These are phyloP conservation scores for Drechslerella dactyloides DNA, from an alignment of 2,329 filamentous ascomycete species.

Conservation along the genomic window DNA sequence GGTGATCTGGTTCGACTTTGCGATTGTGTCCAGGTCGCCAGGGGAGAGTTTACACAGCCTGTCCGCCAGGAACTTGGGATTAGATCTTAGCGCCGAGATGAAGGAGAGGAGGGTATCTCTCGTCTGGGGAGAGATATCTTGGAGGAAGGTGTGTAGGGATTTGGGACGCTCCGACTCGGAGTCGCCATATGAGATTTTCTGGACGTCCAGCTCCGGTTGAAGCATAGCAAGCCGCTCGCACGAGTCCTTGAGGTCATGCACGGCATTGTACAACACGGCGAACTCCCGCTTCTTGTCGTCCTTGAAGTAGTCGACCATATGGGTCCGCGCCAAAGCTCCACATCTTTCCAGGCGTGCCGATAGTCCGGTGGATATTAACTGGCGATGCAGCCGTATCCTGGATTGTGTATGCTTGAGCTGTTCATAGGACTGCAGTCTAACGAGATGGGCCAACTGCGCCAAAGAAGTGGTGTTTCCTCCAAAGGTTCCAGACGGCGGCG, in stretches of 20 bases:
- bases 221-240: slow-evolving; percentile 75
- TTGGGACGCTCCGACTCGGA: slow-evolving; percentile 55
- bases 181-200: slow-evolving; percentile 54
- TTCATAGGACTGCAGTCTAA: slow-evolving; percentile 79
- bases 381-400: slow-evolving; percentile 74
- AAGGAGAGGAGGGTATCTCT: slow-evolving; percentile 79
- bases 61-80: slow-evolving; percentile 84
- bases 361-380: slow-evolving; percentile 75
- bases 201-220: slow-evolving; percentile 73
- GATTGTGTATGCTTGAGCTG: slow-evolving; percentile 78
- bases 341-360: slow-evolving; percentile 76
- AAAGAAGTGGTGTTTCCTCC: slow-evolving; percentile 72
- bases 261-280: slow-evolving; percentile 74
- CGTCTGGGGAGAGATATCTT: slow-evolving; percentile 76
- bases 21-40: slow-evolving; percentile 76
- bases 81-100: slow-evolving; percentile 79
- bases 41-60: slow-evolving; percentile 77
- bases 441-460: slow-evolving; percentile 77
- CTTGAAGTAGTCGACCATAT: slow-evolving; percentile 77
- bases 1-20: slow-evolving; percentile 77
- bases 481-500: slow-evolving; percentile 59
- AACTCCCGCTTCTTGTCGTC: slow-evolving; percentile 80
- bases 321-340: slow-evolving; percentile 75
- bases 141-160: slow-evolving; percentile 66
- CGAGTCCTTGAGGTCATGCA: slow-evolving; percentile 79